Evolutionary conservation across 2,329 filamentous ascomycete species (phyloP), one percentile per base, ranked within the genome.

Genomic region (Alternaria gansuensis): DNA sequence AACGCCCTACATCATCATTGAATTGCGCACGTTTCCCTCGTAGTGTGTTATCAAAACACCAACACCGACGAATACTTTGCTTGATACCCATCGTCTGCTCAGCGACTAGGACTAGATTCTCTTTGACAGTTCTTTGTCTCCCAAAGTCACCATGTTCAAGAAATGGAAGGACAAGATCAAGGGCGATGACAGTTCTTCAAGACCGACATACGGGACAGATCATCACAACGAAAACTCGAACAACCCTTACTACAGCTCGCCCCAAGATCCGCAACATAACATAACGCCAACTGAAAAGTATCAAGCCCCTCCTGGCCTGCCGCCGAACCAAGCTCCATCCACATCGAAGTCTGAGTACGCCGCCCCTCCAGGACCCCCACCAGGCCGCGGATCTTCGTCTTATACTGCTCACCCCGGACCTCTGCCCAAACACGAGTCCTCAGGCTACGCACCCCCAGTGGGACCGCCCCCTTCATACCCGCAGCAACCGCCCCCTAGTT

Each of bases 131-230:
- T 8, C 21, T 8, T 2, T 26, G 31, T 26, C 23, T 4, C 11
- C 11, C 26, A 33, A 11, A 37, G 28, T 45, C 51, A 66, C 8
- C 36, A 76, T 77, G 73, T 74, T 77, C 63, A 75, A 74, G 49
- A 77, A 77, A 49, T 54, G 75, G 21, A 77, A 77, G 51, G 69
- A 68, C 14, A 77, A 75, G 62, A 50, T 76, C n/a, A 74, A 72
- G 39, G 67, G 67, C 24, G 67, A 74, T 3, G 68, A 73, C 4
- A 64, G 64, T 14, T 48, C 67, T 8, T 61, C 70, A 23, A 37
- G 29, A 9, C 40, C 62, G 4, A 51, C 57, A 26, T 65, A 65
- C 23, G 62, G 64, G 54, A 55, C 66, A 33, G n/a, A 66, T 24
- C 64, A 70, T 37, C 63, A 64, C n/a, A 70, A 74, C 40, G 48